Base-by-base conservation (phyloP, 2,329 filamentous ascomycete species). In the Fusarium virguliforme region DNA sequence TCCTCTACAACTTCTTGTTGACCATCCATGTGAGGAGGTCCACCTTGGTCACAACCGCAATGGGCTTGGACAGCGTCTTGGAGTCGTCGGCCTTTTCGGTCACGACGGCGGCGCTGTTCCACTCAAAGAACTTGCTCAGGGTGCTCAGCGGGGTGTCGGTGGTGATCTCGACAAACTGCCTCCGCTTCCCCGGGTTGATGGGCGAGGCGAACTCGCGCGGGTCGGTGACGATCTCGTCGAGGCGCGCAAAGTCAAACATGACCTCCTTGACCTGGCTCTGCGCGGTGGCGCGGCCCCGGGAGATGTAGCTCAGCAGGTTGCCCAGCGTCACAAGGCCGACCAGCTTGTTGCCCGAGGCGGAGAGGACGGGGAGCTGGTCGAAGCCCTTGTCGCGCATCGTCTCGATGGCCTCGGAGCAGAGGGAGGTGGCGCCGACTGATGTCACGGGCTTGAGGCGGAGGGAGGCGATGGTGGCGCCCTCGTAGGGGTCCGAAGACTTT, bases 381-480 rank as follows among this genome's bases (percentile, higher is more conserved):
- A 98, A 99, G 69, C 94, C 94, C 84, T 96, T 97, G 78, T 99
- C 96, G 74, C 95, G 94, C 96, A 99, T 98, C 68, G 93, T 95
- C 84, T 99, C 96, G 72, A 98, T 94, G 59, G 97, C 96, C 73
- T 95, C 93, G 70, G 93, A 88, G 83, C 95, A 97, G 3, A 89
- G 82, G 34, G 91, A 91, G 59, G 87, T 87, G 30, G 91, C 87
- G 26, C 90, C 84, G 60, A 99, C 89, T 8, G 95, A 97, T 28
- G 94, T 97, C 64, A 99, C 93, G 37, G 96, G 96, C 84, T 98
- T 99, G 65, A 99, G 87, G 67, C 95, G 91, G 15, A 99, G 90
- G 34, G 92, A 89, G 41, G 90, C 88, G 75, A 99, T 92, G 41
- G 93, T 97, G 43, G 92, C 94, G 62, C 90, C 90, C 46, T 87